A percentile compares a stretch with the other conserved stretches of the same genome.
These are phyloP conservation scores for Elsinoe australis DNA, from an alignment of 2,329 filamentous ascomycete genomes.

Conservation along the genomic window DNA sequence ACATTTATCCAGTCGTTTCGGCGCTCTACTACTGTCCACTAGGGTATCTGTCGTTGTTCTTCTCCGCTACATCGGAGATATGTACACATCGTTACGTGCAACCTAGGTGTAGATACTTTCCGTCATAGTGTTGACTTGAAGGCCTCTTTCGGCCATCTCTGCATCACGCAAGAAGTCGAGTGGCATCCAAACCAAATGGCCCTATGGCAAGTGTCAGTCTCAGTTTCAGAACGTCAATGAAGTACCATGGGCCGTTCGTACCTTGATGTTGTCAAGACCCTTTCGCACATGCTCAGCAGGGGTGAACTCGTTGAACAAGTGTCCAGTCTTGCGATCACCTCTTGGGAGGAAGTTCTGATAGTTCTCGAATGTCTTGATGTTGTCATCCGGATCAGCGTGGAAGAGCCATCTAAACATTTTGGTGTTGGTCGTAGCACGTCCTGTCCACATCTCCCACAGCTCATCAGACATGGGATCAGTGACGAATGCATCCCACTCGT, in stretches of 20 bases:
- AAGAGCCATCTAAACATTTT: slow-evolving; percentile 70
- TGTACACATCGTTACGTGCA: neutral
- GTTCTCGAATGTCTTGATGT: slow-evolving; percentile 81
- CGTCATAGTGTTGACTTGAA: slow-evolving; percentile 79
- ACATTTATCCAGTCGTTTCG: too few species aligned
- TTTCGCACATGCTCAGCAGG: slow-evolving; percentile 63
- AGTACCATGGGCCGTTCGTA: neutral
- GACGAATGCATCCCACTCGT: slow-evolving; percentile 53
- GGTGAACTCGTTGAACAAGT: slow-evolving; percentile 74
- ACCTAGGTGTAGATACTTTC: slow-evolving; percentile 72
- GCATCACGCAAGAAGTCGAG: slow-evolving; percentile 75
- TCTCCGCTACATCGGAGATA: too few species aligned
- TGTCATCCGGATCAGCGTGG: slow-evolving; percentile 81
- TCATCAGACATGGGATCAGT: slow-evolving; percentile 52
- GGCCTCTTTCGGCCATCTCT: slow-evolving; percentile 79
- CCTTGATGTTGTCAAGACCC: slow-evolving; percentile 63
- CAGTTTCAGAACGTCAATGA: neutral
- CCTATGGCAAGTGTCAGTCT: slow-evolving; percentile 39
- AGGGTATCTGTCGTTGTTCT: too few species aligned
- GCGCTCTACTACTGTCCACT: too few species aligned
- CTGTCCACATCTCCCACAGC: slow-evolving; percentile 59
- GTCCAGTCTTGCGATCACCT: slow-evolving; percentile 58
- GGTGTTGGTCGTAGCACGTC: slow-evolving; percentile 62
- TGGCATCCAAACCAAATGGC: slow-evolving; percentile 94
- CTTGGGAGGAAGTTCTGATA: slow-evolving; percentile 71